Evolutionary conservation across 306 rosid species (phyloP).

Genomic region (Citrullus colocynthis): DNA sequence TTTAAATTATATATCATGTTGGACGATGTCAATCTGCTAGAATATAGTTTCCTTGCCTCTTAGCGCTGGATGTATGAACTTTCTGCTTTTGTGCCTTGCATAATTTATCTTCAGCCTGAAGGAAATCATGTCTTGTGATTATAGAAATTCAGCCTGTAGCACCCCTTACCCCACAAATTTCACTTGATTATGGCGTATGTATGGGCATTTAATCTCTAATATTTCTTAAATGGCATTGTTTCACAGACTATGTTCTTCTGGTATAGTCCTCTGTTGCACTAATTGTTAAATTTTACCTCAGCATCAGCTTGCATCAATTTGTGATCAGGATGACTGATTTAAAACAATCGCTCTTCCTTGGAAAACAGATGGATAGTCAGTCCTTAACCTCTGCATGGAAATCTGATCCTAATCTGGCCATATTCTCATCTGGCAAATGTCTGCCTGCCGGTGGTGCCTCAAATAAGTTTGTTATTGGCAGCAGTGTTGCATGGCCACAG

Average conservation of each 20-base stretch:
- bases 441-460: slow-evolving; percentile 33
- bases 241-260: too few species aligned
- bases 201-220: background rate
- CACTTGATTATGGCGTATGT: background rate
- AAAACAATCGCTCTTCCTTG: slow-evolving; percentile 9
- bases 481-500: slow-evolving; percentile 51
- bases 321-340: slow-evolving; percentile 17
- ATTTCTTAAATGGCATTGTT: background rate
- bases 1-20: background rate
- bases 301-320: slow-evolving; percentile 10
- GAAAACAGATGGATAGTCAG: slow-evolving; percentile 34
- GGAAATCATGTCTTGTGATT: background rate
- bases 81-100: background rate
- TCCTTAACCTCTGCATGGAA: slow-evolving; percentile 25
- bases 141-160: background rate
- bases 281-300: background rate
- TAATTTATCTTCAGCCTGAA: background rate
- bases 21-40: background rate
- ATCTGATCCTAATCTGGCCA: slow-evolving; percentile 33
- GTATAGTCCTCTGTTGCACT: background rate
- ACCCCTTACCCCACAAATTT: background rate
- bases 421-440: slow-evolving; percentile 32
- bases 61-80: background rate
- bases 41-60: background rate
- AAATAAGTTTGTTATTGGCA: slow-evolving; percentile 48